Base-by-base conservation (phyloP, 2,329 filamentous ascomycete genomes). In the Pyrenophora tritici-repentis region DNA sequence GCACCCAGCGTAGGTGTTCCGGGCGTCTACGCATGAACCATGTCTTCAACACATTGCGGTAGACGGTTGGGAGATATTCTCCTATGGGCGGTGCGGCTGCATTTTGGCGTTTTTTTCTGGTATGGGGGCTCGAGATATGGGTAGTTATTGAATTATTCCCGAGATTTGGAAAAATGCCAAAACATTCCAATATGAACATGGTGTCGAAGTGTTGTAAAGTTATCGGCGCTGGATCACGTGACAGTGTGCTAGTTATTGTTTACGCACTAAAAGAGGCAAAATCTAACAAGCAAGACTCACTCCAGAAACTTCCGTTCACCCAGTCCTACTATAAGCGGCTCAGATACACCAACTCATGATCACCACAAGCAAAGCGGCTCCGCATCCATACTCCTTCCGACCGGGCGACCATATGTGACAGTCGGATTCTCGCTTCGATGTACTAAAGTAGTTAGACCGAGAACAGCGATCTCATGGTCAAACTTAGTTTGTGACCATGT, bases 311-410 rank as follows among this genome's bases (percentile, higher is more conserved):
- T 42, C 48, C 42, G 17, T 47, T 51, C 31, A 47, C 20, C 48
- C 42, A 51, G 32, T 20, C 37, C 32, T 37, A 41, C 32, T 37
- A 41, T 41, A 42, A 51, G 14, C 16, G 4, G 8, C 13, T 4
- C 10, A 10, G n/a, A 35, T 24, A 8, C 16, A 5, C 22, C n/a
- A 14, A 17, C 17, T 32, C 26, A 14, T 14, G 38, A 35, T n/a
- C 14, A n/a, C 20, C 20, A 9, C 18, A 13, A 1, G 2, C n/a
- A 9, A 29, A 29, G 32, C 31, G 36, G 46, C 36, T 53, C 50
- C 50, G 36, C 46, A 45, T 35, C 6, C 13, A 24, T 33, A 26
- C 17, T 41, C 45, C 40, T 40, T 44, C 40, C 24, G 41, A 6
- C 50, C 50, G 46, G 50, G 6, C 22, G 29, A 44, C 26, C 34